These are phyloP conservation scores for Torrubiellomyces zombiae DNA, from an alignment of 2,329 filamentous ascomycete genomes.

Conservation along the genomic window DNA sequence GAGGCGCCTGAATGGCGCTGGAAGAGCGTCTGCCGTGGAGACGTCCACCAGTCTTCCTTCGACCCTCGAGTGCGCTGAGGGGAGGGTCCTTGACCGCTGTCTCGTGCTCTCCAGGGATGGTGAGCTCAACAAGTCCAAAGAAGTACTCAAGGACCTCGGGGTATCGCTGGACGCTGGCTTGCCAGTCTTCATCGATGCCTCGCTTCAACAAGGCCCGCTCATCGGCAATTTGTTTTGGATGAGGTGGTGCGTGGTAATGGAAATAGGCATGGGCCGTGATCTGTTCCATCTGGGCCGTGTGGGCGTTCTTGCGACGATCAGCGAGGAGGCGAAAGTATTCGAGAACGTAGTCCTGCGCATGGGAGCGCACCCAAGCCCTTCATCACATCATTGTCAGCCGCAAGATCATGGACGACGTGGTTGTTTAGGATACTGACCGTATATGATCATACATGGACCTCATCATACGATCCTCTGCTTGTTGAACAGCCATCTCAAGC, in stretches of 20 bases:
- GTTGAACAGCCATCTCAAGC: conserved; percentile 43
- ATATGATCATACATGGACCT: conserved; percentile 44
- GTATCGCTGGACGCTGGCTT: conserved; percentile 56
- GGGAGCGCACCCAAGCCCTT: conserved; percentile 46
- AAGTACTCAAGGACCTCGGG: conserved; percentile 73
- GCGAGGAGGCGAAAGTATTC: conserved; percentile 46
- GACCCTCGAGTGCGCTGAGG: conserved; percentile 33
- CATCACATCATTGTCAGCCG: conserved; percentile 4
- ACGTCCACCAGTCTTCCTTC: conserved; percentile 30
- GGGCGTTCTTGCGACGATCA: conserved; percentile 41
- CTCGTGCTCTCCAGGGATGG: conserved; percentile 46
- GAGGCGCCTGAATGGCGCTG: too few relatives aligned
- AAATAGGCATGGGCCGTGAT: conserved; percentile 38
- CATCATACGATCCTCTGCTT: conserved; percentile 50
- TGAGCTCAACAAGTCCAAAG: conserved; percentile 52
- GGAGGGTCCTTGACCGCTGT: conserved; percentile 42
- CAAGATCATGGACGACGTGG: not conserved
- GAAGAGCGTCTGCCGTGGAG: too few relatives aligned
- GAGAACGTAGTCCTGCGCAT: conserved; percentile 52
- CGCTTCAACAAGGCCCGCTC: conserved; percentile 52
- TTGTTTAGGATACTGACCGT: conserved; percentile 27
- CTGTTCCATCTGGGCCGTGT: conserved; percentile 37
- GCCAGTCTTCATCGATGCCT: conserved; percentile 67
- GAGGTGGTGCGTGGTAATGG: conserved; percentile 39
- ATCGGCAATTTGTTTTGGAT: conserved; percentile 44